Base-by-base conservation (phyloP, 148 eudicot genomes). In the Pharnaceum exiguum region DNA sequence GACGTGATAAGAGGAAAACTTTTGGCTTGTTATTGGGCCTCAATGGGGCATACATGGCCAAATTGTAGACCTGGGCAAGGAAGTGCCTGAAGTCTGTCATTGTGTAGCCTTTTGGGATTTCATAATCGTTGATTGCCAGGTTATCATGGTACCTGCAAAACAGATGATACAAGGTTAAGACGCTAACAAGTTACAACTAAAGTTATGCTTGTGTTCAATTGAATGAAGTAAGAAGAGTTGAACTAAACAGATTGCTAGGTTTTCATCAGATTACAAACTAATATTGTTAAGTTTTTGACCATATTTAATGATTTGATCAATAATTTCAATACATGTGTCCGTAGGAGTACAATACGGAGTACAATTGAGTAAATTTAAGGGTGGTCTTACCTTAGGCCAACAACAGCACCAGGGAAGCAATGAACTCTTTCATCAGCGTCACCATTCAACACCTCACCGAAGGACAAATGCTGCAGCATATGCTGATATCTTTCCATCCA, bases 401-500 rank as follows among this genome's bases (percentile, higher is more conserved):
- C 61, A 2, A 77, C 75, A 3, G 63, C 80, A n/a, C 75, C 89
- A 0, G 81, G 77, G 37, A 83, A 80, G 60, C 85, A 83, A 72
- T 80, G 85, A 19, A 72, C 67, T 4, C 74, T 73, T 13, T 44
- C 55, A 38, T 75, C 63, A 15, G 27, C 39, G 4, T 64, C 68
- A 10, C 68, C 70, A 64, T 75, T 55, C 2, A 82, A 38, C 1
- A 70, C 63, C 1, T 75, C 75, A 33, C 64, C 72, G 2, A 44
- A 8, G 0, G 94, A 79, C 55, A 85, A 65, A 1, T 46, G 53
- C 28, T 63, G 42, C 11, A 85, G 26, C 12, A 77, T 45, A 7
- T 47, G 57, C 1, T 39, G 18, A 11, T 77, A 85, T 59, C 74
- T 82, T 0, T 3, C 25, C 0, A 75, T 45, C 54, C 80, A 75